Evolutionary conservation across 129 eudicot species (phyloP).

Genomic region (Scalesia atractyloides): DNA sequence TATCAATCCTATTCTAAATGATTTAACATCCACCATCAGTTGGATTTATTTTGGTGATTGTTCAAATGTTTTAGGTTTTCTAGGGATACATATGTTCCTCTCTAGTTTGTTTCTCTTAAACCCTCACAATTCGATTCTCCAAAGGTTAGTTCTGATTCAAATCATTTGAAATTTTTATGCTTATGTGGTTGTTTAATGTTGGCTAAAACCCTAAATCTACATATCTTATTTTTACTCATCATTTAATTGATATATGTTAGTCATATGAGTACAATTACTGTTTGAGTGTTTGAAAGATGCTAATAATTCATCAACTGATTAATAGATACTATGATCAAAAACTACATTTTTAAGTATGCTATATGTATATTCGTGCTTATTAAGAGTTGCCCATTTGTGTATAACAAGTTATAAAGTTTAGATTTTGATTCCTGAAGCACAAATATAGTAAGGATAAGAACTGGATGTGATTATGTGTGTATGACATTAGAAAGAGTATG

Average conservation of each 20-base stretch:
- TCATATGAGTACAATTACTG: background rate
- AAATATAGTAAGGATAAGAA: background rate
- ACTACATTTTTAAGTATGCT: background rate
- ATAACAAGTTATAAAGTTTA: background rate
- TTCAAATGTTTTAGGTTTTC: too few relatives aligned
- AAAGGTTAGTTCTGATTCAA: conserved; percentile 12
- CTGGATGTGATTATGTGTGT: background rate
- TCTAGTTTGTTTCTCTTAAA: conserved; percentile 20
- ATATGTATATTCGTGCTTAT: background rate
- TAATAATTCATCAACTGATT: too few relatives aligned
- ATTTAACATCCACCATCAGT: too few relatives aligned
- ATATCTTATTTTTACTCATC: too few relatives aligned
- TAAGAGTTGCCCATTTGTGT: background rate
- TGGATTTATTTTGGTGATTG: too few relatives aligned
- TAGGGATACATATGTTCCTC: background rate
- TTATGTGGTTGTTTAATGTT: background rate
- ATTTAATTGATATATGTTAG: background rate
- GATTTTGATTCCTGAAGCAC: too few relatives aligned
- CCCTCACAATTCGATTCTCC: conserved; percentile 5
- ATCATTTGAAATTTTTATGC: background rate
- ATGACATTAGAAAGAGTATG: background rate
- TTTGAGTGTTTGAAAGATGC: too few relatives aligned
- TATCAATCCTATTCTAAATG: too few relatives aligned
- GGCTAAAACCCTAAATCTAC: too few relatives aligned
- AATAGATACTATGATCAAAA: background rate